Evolutionary conservation across 2,329 filamentous ascomycete species (phyloP).

Genomic region (Cladosporium sp.): DNA sequence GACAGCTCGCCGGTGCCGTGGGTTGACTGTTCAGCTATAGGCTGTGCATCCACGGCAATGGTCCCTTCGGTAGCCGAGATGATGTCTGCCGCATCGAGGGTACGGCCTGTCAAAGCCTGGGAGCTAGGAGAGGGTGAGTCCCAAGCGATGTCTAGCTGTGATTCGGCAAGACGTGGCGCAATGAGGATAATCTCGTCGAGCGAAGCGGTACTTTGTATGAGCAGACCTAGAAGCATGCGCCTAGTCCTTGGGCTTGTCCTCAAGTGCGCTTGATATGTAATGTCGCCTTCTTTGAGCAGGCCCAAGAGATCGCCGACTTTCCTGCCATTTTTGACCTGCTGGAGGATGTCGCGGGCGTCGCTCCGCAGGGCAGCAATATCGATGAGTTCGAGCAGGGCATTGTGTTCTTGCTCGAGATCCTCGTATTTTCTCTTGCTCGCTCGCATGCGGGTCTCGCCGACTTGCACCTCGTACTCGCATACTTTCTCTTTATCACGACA

Average conservation of each 20-base stretch:
- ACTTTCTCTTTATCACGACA: slow-evolving; percentile 14
- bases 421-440: slow-evolving; percentile 28
- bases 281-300: slow-evolving; percentile 13
- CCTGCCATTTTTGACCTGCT: slow-evolving; percentile 22
- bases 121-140: background rate
- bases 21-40: background rate
- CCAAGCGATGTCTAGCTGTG: background rate
- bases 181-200: background rate
- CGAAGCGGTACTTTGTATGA: background rate
- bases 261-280: slow-evolving; percentile 1
- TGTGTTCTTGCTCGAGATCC: slow-evolving; percentile 23
- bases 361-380: background rate
- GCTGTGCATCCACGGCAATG: background rate
- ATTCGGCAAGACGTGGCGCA: background rate
- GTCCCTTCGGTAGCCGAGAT: background rate
- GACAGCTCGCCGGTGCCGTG: background rate
- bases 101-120: background rate
- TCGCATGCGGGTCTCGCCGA: slow-evolving; percentile 25
- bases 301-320: slow-evolving; percentile 20
- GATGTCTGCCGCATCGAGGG: background rate
- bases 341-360: slow-evolving; percentile 22
- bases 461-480: slow-evolving; percentile 27
- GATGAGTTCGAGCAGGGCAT: slow-evolving; percentile 17
- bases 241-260: slow-evolving; percentile 6
- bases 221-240: background rate